phyloP scores from a whole-genome alignment of 2,329 filamentous ascomycete species.

The Colletotrichum camelliae region DNA sequence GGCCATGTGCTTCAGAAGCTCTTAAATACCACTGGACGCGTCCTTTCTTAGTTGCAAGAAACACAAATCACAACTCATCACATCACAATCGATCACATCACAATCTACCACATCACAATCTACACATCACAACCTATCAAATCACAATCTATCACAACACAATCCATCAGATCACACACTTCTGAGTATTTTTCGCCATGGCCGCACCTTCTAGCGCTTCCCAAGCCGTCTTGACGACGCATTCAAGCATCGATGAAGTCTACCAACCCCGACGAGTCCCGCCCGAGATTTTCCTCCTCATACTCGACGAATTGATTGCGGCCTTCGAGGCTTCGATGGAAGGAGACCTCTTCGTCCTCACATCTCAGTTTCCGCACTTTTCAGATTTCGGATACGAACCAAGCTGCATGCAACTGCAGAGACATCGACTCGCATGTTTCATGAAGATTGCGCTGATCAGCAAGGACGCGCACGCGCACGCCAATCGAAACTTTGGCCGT shows the following conservation, averaged over 20 bases:
- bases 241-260: neutral
- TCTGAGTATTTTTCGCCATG: neutral
- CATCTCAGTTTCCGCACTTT: neutral
- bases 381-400: neutral
- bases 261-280: neutral
- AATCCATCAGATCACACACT: neutral
- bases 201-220: neutral
- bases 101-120: neutral
- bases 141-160: no score
- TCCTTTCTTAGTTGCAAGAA: neutral
- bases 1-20: neutral
- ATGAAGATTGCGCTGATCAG: neutral
- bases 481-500: neutral
- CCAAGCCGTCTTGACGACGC: neutral
- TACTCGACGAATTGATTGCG: neutral
- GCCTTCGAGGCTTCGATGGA: neutral
- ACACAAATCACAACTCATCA: neutral
- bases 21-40: neutral
- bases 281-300: neutral
- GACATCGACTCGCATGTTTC: neutral
- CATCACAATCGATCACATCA: neutral
- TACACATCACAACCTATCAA: neutral
- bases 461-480: neutral
- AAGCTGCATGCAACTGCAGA: neutral
- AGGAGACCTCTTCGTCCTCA: fast-evolving